phyloP scores from a whole-genome alignment of 768 basidiomycete species.

The Tremella mesenterica region DNA sequence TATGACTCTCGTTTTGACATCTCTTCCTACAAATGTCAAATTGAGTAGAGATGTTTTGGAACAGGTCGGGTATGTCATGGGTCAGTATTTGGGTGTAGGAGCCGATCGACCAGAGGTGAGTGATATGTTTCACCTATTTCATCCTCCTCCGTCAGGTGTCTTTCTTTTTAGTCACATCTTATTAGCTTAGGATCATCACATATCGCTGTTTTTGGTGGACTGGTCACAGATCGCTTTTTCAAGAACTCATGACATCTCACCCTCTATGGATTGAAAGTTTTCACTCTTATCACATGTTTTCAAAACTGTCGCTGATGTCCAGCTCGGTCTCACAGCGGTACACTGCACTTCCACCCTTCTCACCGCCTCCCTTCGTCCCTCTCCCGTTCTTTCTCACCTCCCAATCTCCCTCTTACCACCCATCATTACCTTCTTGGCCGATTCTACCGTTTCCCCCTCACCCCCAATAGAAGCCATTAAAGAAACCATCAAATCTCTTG shows the following conservation, averaged over 20 bases:
- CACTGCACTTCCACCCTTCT: conserved; percentile 84
- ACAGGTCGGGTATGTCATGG: conserved; percentile 72
- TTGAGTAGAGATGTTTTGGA: conserved; percentile 69
- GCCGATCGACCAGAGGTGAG: conserved; percentile 55
- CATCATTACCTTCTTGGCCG: conserved; percentile 69
- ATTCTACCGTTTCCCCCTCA: conserved; percentile 53
- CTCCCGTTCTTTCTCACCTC: conserved; percentile 56
- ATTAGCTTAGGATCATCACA: too few species aligned
- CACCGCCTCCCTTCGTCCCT: conserved; percentile 47
- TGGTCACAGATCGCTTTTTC: too few species aligned
- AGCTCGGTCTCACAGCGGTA: conserved; percentile 75
- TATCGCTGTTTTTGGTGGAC: too few species aligned
- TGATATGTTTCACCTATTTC: not conserved
- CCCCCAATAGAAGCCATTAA: conserved; percentile 56
- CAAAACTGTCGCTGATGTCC: conserved; percentile 3
- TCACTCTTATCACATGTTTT: too few species aligned
- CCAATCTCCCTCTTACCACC: conserved; percentile 65
- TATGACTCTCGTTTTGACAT: conserved; percentile 72
- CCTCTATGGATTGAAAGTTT: too few species aligned
- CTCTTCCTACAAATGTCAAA: conserved; percentile 58
- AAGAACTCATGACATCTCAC: not conserved
- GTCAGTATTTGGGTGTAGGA: conserved; percentile 63
- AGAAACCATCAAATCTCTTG: conserved; percentile 75
- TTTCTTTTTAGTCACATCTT: too few species aligned
- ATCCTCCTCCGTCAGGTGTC: not conserved